Base-by-base conservation (phyloP, 331 rosid genomes). In the Rhamnella rubrinervis region DNA sequence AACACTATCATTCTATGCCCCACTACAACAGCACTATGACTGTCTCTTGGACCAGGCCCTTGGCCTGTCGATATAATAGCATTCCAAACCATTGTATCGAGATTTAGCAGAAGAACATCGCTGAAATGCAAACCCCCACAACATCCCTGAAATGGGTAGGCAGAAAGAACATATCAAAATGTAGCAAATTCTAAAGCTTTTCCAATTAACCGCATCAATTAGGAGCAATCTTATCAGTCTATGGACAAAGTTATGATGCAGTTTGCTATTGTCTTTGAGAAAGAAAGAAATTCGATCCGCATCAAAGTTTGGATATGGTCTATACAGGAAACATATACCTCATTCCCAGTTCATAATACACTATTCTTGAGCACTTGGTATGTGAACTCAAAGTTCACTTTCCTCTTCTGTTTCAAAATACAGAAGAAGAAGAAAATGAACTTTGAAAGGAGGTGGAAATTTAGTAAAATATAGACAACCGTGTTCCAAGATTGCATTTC, bases 1-100 rank as follows among this genome's bases (percentile, higher is more conserved):
- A 95, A 95, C n/a, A 95, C 95, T 58, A 95, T 81, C 98, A 95
- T 89, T 70, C 63, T 85, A 6, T 59, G 69, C n/a, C 91, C 91
- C 38, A 87, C 85, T 28, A 87, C 66, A 62, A 83, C 86, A 11
- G 96, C 85, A 71, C 95, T 88, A 10, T 95, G 98, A 84, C 98
- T 95, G 74, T 95, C 98, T 74, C 98, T 85, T 2, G 97, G 91
- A 14, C 98, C 98, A 31, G 98, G 98, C 26, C 89, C 87, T 61
- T 83, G 84, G 37, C 98, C 97, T 0, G 81, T 78, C 5, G 97
- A 80, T 8, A n/a, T 75, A 52, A 91, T 81, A 50, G 83, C 80
- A 74, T 76, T 87, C 98, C 98, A 89, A 4, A 69, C 72, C 98
- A 95, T 91, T 31, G 86, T 89, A 6, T 84, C 89, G 16, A 87